A percentile compares a stretch with the other conserved stretches of the same genome.
Conservation (phyloP, 345 rosid genomes). For the Eucalyptus brandiana region DNA sequence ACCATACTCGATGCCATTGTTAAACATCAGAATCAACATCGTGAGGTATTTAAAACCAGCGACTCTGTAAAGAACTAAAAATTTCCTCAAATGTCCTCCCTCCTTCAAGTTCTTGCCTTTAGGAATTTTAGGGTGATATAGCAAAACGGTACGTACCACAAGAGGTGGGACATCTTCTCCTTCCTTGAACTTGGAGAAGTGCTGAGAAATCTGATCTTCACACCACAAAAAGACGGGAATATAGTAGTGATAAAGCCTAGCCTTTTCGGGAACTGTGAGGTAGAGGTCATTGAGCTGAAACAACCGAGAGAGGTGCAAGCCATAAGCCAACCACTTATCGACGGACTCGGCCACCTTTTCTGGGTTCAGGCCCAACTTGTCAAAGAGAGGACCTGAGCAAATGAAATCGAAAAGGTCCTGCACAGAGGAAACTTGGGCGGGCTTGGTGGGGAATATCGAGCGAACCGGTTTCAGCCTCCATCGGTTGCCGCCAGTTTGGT, state of each 20-base stretch:
- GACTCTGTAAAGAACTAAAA: background rate
- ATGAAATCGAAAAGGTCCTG: constrained; percentile 75
- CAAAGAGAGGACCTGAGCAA: constrained; percentile 77
- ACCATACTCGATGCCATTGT: background rate
- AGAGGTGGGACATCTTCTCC: constrained; percentile 76
- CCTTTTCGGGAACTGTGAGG: constrained; percentile 62
- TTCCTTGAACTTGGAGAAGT: constrained; percentile 47
- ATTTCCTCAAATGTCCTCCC: background rate
- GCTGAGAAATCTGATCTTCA: constrained; percentile 71
- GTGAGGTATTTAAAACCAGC: background rate
- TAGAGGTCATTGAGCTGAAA: constrained; percentile 64
- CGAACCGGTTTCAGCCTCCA: constrained; percentile 1
- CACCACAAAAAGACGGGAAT: constrained; percentile 94
- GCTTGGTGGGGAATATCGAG: constrained; percentile 24
- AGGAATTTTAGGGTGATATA: background rate
- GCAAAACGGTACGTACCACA: constrained; percentile 39
- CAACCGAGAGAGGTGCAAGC: constrained; percentile 43
- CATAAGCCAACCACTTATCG: constrained; percentile 77
- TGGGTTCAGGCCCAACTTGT: constrained; percentile 39
- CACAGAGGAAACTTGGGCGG: constrained; percentile 60
- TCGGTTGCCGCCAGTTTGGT: background rate
- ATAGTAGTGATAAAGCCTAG: constrained; percentile 82
- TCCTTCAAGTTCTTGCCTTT: background rate
- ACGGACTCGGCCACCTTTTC: constrained; percentile 56
- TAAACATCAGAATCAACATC: background rate